Evolutionary conservation across 352 stramenopile species (phyloP).

Genomic region (Phytophthora nicotianae): DNA sequence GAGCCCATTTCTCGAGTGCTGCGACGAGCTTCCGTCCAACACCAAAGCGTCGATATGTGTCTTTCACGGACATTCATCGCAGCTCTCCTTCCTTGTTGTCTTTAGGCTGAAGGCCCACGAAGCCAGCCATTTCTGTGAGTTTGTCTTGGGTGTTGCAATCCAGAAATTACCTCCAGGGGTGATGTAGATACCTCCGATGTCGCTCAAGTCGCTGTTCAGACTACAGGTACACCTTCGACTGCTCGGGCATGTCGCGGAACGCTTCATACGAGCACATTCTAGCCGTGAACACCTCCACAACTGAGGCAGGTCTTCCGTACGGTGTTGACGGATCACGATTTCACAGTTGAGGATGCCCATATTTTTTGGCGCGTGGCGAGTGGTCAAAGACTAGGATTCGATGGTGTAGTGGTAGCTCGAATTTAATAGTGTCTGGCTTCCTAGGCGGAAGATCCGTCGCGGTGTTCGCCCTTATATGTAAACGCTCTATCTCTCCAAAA

Average conservation of each 20-base stretch:
- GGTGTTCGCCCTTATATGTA: no score
- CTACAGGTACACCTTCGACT: constrained; percentile 29
- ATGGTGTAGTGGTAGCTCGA: background rate
- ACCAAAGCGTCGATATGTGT: constrained; percentile 37
- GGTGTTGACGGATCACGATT: constrained; percentile 34
- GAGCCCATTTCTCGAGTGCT: constrained; percentile 47
- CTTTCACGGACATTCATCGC: constrained; percentile 55
- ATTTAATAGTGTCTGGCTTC: background rate
- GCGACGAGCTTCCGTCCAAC: constrained; percentile 43
- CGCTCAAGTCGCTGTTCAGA: constrained; percentile 38
- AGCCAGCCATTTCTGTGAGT: constrained; percentile 29
- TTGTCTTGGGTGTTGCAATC: constrained; percentile 35
- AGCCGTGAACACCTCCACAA: constrained; percentile 34
- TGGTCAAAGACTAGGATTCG: no score
- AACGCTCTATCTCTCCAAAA: background rate
- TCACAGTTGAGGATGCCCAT: no score
- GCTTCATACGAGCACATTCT: constrained; percentile 35
- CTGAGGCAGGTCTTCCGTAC: constrained; percentile 29
- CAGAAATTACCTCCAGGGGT: constrained; percentile 49
- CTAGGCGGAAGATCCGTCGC: no score
- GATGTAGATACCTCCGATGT: constrained; percentile 49
- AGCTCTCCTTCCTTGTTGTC: constrained; percentile 28
- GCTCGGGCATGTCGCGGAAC: constrained; percentile 15
- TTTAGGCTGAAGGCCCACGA: constrained; percentile 41
- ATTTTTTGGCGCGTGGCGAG: no score